Conservation (phyloP, 441 rosid species). For the Jatropha multifida region DNA sequence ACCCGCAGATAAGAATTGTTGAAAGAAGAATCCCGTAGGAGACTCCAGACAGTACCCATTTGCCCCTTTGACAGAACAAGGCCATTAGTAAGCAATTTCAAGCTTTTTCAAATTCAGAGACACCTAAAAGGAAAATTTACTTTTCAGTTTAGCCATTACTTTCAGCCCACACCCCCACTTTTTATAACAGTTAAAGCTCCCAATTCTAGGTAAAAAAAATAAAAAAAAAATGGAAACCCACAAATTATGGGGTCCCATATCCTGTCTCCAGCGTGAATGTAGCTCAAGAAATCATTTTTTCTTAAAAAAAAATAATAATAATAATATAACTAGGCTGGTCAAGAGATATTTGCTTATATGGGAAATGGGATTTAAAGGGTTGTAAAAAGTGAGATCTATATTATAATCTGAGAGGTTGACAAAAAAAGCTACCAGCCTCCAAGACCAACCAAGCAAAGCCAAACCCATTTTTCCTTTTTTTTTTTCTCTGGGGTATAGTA, state of each 20-base stretch:
- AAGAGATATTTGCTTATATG: background rate
- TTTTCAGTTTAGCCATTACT: slow-evolving; percentile 5
- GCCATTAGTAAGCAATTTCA: background rate
- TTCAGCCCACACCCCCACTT: slow-evolving; percentile 3
- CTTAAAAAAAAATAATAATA: background rate
- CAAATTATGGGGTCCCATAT: slow-evolving; percentile 15
- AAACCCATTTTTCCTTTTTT: background rate
- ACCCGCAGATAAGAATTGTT: background rate
- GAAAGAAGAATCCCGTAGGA: background rate
- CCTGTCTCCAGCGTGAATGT: slow-evolving; percentile 21
- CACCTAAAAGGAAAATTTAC: background rate
- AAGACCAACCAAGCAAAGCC: background rate
- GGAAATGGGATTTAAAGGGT: background rate
- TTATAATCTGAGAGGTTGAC: slow-evolving; percentile 18
- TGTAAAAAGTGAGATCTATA: background rate
- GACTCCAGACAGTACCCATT: background rate
- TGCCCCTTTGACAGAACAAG: background rate
- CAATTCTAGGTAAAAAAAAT: slow-evolving; percentile 4
- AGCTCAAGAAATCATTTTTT: background rate
- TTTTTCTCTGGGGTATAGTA: background rate
- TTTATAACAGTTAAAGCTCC: slow-evolving; percentile 25
- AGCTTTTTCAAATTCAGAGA: background rate
- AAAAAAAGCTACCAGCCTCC: background rate
- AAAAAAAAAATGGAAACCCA: background rate
- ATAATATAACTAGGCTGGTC: background rate